These are phyloP conservation scores for Epichloe festucae DNA, from an alignment of 2,329 filamentous ascomycete genomes.

Conservation along the genomic window DNA sequence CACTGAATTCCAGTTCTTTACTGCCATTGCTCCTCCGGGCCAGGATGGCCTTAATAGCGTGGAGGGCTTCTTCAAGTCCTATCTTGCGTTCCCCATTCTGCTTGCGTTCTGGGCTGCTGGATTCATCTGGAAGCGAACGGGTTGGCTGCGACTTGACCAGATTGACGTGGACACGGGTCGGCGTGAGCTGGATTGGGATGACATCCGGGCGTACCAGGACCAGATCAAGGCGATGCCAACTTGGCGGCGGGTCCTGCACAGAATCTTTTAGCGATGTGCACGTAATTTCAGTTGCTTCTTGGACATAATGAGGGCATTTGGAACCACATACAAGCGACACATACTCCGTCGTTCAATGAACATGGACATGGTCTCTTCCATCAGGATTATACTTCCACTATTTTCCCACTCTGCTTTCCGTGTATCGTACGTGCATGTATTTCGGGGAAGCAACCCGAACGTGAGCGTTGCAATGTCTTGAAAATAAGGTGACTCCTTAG, in stretches of 20 bases:
- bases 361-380: not conserved
- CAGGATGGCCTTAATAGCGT: slow-evolving; percentile 21
- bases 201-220: slow-evolving; percentile 8
- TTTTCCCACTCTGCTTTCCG: too few species aligned
- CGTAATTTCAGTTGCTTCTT: not conserved
- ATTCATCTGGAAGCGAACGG: slow-evolving; percentile 51
- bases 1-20: slow-evolving; percentile 27
- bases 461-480: too few species aligned
- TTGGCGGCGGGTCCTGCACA: slow-evolving; percentile 8
- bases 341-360: not conserved
- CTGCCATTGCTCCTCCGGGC: slow-evolving; percentile 28
- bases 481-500: too few species aligned
- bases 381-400: too few species aligned
- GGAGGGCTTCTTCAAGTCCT: slow-evolving; percentile 40
- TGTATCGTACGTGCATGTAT: too few species aligned
- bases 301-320: not conserved
- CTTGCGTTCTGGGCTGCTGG: slow-evolving; percentile 41
- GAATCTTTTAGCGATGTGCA: slow-evolving; percentile 4
- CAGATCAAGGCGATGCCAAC: slow-evolving; percentile 5
- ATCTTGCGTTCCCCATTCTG: slow-evolving; percentile 40
- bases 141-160: slow-evolving; percentile 43
- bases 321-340: not conserved
- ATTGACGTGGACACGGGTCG: slow-evolving; percentile 57
- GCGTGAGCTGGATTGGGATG: slow-evolving; percentile 34
- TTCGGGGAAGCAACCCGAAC: too few species aligned